Conservation (phyloP, 768 basidiomycete species). For the Heimioporus sp. region DNA sequence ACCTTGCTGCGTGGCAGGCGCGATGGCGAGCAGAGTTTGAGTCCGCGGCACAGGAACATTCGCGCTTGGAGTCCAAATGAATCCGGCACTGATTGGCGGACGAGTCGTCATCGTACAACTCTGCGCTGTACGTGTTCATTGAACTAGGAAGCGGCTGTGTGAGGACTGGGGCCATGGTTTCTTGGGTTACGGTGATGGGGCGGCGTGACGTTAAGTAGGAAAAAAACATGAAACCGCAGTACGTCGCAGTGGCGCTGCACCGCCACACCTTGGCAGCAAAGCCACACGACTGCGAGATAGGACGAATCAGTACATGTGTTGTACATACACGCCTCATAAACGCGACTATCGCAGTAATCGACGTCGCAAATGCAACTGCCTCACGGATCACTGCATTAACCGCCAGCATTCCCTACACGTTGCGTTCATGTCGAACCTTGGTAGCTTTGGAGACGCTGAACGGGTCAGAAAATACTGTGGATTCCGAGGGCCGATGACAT, state of each 20-base stretch:
- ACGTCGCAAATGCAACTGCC: too few relatives aligned
- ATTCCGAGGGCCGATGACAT: too few relatives aligned
- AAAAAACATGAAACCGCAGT: conserved; percentile 8
- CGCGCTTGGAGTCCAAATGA: conserved; percentile 17
- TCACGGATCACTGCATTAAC: too few relatives aligned
- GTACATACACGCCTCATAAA: too few relatives aligned
- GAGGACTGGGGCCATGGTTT: conserved; percentile 27
- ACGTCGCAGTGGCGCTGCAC: background rate
- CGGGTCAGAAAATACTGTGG: too few relatives aligned
- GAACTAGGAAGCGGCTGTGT: conserved; percentile 25
- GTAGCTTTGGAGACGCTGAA: too few relatives aligned
- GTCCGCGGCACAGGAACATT: conserved; percentile 21
- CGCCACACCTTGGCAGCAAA: background rate
- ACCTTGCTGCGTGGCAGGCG: conserved; percentile 30
- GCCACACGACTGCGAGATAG: background rate
- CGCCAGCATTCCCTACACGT: too few relatives aligned
- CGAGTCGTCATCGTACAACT: conserved; percentile 12
- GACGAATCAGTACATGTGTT: too few relatives aligned
- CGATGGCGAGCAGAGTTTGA: conserved; percentile 24
- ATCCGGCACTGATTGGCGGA: conserved; percentile 21
- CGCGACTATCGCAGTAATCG: too few relatives aligned
- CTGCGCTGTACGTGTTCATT: conserved; percentile 18
- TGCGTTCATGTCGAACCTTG: too few relatives aligned
- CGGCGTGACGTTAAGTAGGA: background rate
- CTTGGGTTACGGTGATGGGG: conserved; percentile 11